Base-by-base conservation (phyloP, 129 eudicot species). In the Flaveria sonorensis region DNA sequence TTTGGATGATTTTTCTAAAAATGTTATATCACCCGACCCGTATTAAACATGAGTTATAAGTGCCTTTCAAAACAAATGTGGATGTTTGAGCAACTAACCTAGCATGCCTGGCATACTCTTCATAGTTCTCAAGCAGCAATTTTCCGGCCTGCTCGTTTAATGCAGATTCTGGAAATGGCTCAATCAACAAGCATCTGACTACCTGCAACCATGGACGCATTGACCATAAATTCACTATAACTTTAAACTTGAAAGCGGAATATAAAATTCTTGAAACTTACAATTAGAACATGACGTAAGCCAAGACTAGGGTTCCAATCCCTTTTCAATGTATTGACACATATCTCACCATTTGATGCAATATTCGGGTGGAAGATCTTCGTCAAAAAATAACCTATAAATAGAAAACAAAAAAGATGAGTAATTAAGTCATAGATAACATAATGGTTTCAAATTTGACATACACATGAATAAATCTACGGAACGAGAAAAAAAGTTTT, bases 271-370 rank as follows among this genome's bases (percentile, higher is more conserved):
- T 13, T 6, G 19, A 47, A 40, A 82, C 92, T 81, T 82, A 93
- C 98, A 59, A 86, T 81, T 71, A 93, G 83, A 56, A 93, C 96
- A 84, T 93, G 98, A 4, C 98, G 89, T 77, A 93, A 68, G 68
- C 98, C 97, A 51, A 93, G 92, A 73, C 83, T 90, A 0, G 97
- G 97, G 68, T 80, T 90, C 98, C 98, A 93, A 70, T 93, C 98
- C 79, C 72, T 90, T 81, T 93, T 90, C 89, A 93, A 75, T 11
- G 98, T 89, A 84, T 93, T 93, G 53, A 93, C 98, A 68, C 98
- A 93, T 71, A 93, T 93, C 70, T 93, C 98, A 59, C 98, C 97
- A 42, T 82, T 83, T 53, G 80, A 80, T 57, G 98, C 89, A 18
- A 93, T 85, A 70, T 91, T 93, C 67, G 97, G 98, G 79, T 93